Base-by-base conservation (phyloP, 2,329 filamentous ascomycete species). In the Arachnomyces sp. region DNA sequence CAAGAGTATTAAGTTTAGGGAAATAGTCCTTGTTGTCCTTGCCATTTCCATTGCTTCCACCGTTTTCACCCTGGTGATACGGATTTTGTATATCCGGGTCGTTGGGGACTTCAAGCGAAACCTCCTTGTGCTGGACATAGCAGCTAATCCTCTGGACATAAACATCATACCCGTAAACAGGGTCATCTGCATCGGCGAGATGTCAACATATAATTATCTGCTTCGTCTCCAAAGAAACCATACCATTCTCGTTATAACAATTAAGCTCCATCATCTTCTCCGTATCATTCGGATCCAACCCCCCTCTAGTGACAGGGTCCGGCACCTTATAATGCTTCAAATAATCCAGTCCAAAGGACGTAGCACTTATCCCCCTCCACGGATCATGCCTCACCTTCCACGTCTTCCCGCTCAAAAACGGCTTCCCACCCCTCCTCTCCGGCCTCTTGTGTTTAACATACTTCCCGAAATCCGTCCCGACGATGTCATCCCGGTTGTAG, bases 331-430 rank as follows among this genome's bases (percentile, higher is more conserved):
- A 73, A 12, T 64, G 54, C 50, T 70, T 70, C 44, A 75, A 54
- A 51, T 74, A 74, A 50, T 75, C 72, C 44, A 69, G 48, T 2
- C 71, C 70, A 50, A 74, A 74, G 1, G 67, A 65, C 7, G 68
- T 66, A 34, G 70, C 63, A 30, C 60, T 66, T 15, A 74, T 63
- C 28, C 67, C 68, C 36, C 71, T 56, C 71, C 71, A 71, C 34
- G 71, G 70, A 55, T 74, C 70, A 43, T 65, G 61, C 50, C 70
- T 64, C 14, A 65, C 60, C 34, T 66, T 65, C 56, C 71, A 75
- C 7, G 70, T 67, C 45, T 69, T 69, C 9, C 71, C 72, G 43
- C 61, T 69, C 7, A 72, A 57, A n/a, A 74, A 66, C 0, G 71
- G 70, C 43, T 69, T 73, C 14, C 68, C 68, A n/a, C 68, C 68